Evolutionary conservation across 192 early-diverging fungal species (phyloP).

Genomic region (Coemansia sp.): DNA sequence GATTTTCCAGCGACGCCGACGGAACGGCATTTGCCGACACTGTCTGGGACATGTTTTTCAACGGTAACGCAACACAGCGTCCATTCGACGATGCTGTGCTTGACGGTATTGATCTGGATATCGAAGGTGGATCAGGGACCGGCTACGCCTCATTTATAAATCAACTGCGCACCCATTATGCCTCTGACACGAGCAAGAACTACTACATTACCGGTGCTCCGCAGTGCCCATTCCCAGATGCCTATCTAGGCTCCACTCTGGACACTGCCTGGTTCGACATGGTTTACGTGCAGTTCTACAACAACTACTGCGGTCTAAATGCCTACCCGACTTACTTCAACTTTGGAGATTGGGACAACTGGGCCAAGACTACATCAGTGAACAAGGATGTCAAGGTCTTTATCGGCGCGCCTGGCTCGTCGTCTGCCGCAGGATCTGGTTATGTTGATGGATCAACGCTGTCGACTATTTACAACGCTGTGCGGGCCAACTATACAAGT

Average conservation of each 20-base stretch:
- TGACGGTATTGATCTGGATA: slow-evolving; percentile 64
- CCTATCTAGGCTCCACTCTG: slow-evolving; percentile 57
- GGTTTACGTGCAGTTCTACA: slow-evolving; percentile 69
- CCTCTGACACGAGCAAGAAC: slow-evolving; percentile 36
- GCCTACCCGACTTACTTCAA: slow-evolving; percentile 58
- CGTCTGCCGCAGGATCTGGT: slow-evolving; percentile 54
- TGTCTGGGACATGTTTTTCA: slow-evolving; percentile 56
- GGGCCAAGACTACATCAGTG: slow-evolving; percentile 57
- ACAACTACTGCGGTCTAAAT: slow-evolving; percentile 62
- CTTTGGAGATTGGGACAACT: slow-evolving; percentile 61
- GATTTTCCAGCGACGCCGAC: slow-evolving; percentile 55
- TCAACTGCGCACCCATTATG: slow-evolving; percentile 57
- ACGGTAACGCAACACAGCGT: slow-evolving; percentile 56
- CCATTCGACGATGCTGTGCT: slow-evolving; percentile 63
- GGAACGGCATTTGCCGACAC: slow-evolving; percentile 59
- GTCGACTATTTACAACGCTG: slow-evolving; percentile 37
- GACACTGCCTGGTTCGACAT: slow-evolving; percentile 62
- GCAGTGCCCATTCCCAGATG: slow-evolving; percentile 64
- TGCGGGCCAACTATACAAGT: slow-evolving; percentile 35
- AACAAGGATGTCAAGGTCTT: slow-evolving; percentile 62
- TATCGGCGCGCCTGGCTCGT: slow-evolving; percentile 60
- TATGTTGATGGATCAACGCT: slow-evolving; percentile 50
- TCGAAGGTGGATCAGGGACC: slow-evolving; percentile 54
- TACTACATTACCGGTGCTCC: slow-evolving; percentile 60
- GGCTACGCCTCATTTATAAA: slow-evolving; percentile 54